Percentiles rank a stretch among this genome's conserved stretches.
Evolutionary conservation across 352 stramenopile genomes (phyloP).

Genomic region (Phytopythium boreale): DNA sequence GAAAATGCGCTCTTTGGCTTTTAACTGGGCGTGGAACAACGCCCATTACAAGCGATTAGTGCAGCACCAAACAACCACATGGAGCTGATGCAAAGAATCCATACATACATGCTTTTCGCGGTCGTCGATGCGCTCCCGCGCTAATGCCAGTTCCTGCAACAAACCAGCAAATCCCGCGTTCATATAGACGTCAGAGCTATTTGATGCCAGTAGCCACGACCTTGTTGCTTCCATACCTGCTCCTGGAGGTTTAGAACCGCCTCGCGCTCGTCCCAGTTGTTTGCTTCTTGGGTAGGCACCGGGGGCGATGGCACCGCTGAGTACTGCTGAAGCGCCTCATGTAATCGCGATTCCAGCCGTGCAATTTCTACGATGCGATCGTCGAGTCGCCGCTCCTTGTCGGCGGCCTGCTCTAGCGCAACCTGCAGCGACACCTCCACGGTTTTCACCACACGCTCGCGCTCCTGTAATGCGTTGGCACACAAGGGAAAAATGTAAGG

Average conservation of each 20-base stretch:
- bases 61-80: neutral
- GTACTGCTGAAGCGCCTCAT: conserved; percentile 32
- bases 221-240: conserved; percentile 18
- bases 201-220: neutral
- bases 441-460: conserved; percentile 28
- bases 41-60: too few species aligned
- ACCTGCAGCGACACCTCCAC: conserved; percentile 33
- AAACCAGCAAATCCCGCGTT: neutral
- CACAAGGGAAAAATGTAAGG: neutral
- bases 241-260: conserved; percentile 22
- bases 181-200: neutral
- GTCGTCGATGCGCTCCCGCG: conserved; percentile 13
- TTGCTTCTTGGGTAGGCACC: conserved; percentile 1
- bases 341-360: conserved; percentile 35
- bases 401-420: conserved; percentile 20
- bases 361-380: conserved; percentile 36
- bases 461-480: conserved; percentile 13
- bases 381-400: conserved; percentile 37
- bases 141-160: conserved; percentile 17
- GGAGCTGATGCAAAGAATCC: neutral
- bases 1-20: conserved; percentile 41
- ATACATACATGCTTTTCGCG: conserved; percentile 35
- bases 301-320: neutral
- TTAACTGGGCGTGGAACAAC: conserved; percentile 19
- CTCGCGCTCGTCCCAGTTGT: conserved; percentile 19